Evolutionary conservation across 2,329 filamentous ascomycete species (phyloP).

Genomic region (Biscogniauxia marginata): DNA sequence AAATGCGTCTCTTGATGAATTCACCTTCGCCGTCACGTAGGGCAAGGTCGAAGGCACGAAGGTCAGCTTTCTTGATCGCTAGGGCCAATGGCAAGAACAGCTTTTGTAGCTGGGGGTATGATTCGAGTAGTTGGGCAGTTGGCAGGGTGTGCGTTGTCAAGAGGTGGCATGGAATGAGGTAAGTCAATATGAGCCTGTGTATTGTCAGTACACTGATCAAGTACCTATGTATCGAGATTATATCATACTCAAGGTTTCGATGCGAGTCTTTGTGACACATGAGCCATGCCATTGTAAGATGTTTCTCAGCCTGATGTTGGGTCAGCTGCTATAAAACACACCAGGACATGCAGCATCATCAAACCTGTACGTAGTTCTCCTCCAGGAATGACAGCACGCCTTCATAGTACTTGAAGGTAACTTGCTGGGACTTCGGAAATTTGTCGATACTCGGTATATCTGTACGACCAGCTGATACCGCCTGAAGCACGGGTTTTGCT

Average conservation of each 20-base stretch:
- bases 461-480: conserved; percentile 70
- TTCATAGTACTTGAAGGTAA: conserved; percentile 95
- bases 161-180: conserved; percentile 90
- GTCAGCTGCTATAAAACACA: conserved; percentile 3
- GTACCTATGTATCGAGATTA: background rate
- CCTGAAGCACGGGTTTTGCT: conserved; percentile 85
- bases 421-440: conserved; percentile 87
- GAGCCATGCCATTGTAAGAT: conserved; percentile 78
- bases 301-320: conserved; percentile 65
- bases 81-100: conserved; percentile 76
- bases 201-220: conserved; percentile 25
- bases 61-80: conserved; percentile 79
- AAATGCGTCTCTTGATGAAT: conserved; percentile 90
- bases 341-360: conserved; percentile 10
- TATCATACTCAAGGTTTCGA: conserved; percentile 75
- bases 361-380: conserved; percentile 81
- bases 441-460: conserved; percentile 78
- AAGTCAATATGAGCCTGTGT: conserved; percentile 80
- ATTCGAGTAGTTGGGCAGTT: conserved; percentile 65
- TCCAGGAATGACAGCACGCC: conserved; percentile 93
- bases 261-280: conserved; percentile 71
- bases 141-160: conserved; percentile 86
- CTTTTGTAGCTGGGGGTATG: conserved; percentile 71
- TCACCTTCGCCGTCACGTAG: conserved; percentile 82
- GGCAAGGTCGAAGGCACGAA: conserved; percentile 80